These are phyloP conservation scores for Brettanomyces naardenensis DNA, from an alignment of 805 yeast genomes.

Conservation along the genomic window DNA sequence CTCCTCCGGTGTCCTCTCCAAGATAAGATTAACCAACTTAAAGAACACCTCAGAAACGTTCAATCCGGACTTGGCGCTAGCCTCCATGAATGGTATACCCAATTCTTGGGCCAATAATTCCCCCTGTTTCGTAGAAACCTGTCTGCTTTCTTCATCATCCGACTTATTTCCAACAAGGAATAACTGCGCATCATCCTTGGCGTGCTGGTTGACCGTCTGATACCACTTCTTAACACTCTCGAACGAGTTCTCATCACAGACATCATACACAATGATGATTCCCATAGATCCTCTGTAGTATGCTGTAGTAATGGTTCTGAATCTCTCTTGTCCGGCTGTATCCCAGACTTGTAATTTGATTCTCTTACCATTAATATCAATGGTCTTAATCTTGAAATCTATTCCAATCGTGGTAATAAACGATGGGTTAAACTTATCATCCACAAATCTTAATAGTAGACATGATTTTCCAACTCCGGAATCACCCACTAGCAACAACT, in stretches of 20 bases:
- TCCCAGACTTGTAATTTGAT: conserved; percentile 96
- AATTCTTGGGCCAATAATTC: conserved; percentile 79
- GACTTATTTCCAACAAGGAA: conserved; percentile 93
- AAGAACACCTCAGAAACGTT: conserved; percentile 90
- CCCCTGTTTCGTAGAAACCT: conserved; percentile 86
- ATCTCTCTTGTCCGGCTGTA: conserved; percentile 96
- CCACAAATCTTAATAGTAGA: conserved; percentile 84
- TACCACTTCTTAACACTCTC: conserved; percentile 92
- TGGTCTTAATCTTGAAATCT: conserved; percentile 94
- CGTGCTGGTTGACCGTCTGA: conserved; percentile 92
- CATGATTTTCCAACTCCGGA: conserved; percentile 88
- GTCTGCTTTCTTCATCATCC: conserved; percentile 84
- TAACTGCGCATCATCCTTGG: conserved; percentile 91
- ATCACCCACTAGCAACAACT: conserved; percentile 88
- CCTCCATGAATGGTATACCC: conserved; percentile 88
- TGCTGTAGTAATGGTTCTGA: conserved; percentile 90
- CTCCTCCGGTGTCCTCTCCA: conserved; percentile 58
- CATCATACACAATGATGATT: conserved; percentile 76
- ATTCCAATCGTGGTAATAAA: conserved; percentile 97
- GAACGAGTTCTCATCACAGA: conserved; percentile 84
- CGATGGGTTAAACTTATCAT: conserved; percentile 92
- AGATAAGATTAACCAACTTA: conserved; percentile 78
- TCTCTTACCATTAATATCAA: conserved; percentile 86
- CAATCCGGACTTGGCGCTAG: conserved; percentile 88
- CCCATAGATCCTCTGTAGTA: conserved; percentile 90